Base-by-base conservation (phyloP, 768 basidiomycete species). In the Psilocybe azurescens region DNA sequence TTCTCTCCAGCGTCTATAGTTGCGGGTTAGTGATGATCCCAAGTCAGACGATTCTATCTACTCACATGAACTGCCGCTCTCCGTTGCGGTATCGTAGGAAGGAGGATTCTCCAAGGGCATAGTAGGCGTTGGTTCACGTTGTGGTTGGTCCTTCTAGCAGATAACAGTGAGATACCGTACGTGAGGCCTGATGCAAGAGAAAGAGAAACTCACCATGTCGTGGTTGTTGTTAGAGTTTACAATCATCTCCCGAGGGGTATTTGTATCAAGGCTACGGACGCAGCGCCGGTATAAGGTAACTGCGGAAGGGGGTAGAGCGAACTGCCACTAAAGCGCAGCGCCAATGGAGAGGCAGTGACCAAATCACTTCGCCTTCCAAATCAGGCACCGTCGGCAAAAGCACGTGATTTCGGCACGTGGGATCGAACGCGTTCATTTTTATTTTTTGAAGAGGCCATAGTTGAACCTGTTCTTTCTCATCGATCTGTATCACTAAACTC, bases 31-130 rank as follows among this genome's bases (percentile, higher is more conserved):
- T 5, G 14, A 44, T 11, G 29, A 39, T 36, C n/a, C 5, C 5
- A 20, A 47, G n/a, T 20, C 16, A 7, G 39, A 13, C 1, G 36
- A 16, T 53, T 44, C 36, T 28, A 54, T 49, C 4, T 8, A 71
- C 75, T 59, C 58, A 79, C 79, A 54, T 46, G 67, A 64, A 39
- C 68, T 67, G 50, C 61, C 70, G 62, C 69, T 67, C 20, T 73
- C 72, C 24, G 73, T 70, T 11, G 76, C 69, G 46, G 65, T 67
- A 61, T 86, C 83, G 56, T 86, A 86, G 7, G 85, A 75, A 46
- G 85, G 85, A 44, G 85, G 85, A 44, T 61, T 79, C 11, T 86
- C 80, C 41, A 70, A 67, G 18, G 67, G 53, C 16, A 58, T 36
- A 4, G 44, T 10, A 16, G 24, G 14, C 3, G 18, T 51, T 30